A percentile compares a stretch with the other conserved stretches of the same genome.
Evolutionary conservation across 2,329 filamentous ascomycete genomes (phyloP).

Genomic region (Clonostachys rosea): DNA sequence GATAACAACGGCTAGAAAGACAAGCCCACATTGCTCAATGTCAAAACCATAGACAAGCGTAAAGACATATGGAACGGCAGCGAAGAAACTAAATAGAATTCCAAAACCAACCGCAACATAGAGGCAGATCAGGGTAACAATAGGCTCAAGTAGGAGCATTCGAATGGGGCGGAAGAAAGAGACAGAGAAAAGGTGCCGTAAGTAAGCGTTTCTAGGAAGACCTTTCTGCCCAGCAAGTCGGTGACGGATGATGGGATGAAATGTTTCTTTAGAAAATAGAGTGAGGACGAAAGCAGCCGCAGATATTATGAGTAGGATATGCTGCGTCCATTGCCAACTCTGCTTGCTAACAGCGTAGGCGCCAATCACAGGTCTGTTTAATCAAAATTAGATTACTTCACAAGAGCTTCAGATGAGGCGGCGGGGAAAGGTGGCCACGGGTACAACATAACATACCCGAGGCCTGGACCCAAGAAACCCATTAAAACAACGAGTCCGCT

Average conservation of each 20-base stretch:
- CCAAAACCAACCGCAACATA: constrained; percentile 47
- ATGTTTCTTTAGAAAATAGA: constrained; percentile 47
- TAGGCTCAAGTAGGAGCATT: constrained; percentile 59
- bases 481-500: constrained; percentile 38
- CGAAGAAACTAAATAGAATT: constrained; percentile 48
- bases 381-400: background rate
- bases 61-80: constrained; percentile 44
- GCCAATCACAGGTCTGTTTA: constrained; percentile 35
- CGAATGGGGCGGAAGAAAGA: constrained; percentile 45
- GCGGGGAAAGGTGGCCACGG: no score
- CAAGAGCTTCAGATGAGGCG: no score
- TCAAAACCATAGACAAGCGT: constrained; percentile 35
- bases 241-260: constrained; percentile 43
- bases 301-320: constrained; percentile 40
- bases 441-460: constrained; percentile 23
- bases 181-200: constrained; percentile 28
- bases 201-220: constrained; percentile 14
- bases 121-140: constrained; percentile 50
- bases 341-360: constrained; percentile 38
- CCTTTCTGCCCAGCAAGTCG: constrained; percentile 27
- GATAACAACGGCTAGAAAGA: constrained; percentile 38
- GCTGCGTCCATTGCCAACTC: constrained; percentile 39
- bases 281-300: constrained; percentile 25
- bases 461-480: constrained; percentile 46
- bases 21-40: constrained; percentile 32